Evolutionary conservation across 2,329 filamentous ascomycete genomes (phyloP).

Genomic region (Talaromyces sp.): DNA sequence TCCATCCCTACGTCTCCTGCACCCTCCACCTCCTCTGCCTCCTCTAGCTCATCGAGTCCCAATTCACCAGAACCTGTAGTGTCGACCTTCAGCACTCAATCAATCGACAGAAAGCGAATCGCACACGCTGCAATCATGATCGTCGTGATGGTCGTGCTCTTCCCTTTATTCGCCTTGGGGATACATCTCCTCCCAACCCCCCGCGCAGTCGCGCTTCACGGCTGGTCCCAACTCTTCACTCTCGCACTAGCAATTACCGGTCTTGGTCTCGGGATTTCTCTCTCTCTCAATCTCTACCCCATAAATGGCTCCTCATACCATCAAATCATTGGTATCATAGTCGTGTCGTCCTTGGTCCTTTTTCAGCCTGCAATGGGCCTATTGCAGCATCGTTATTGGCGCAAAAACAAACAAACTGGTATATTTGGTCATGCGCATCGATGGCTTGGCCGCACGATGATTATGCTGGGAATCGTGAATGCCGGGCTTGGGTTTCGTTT

Average conservation of each 20-base stretch:
- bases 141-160: constrained; percentile 41
- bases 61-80: background rate
- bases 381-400: constrained; percentile 51
- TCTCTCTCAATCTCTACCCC: constrained; percentile 41
- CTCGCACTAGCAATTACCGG: constrained; percentile 48
- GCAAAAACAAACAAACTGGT: constrained; percentile 44
- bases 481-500: constrained; percentile 54
- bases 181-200: constrained; percentile 37
- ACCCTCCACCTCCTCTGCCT: constrained; percentile 9
- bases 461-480: constrained; percentile 54
- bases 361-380: constrained; percentile 54
- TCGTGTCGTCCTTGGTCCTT: constrained; percentile 51
- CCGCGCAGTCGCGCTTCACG: constrained; percentile 44
- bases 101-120: constrained; percentile 20
- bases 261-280: constrained; percentile 50
- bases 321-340: constrained; percentile 53
- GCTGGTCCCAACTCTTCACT: constrained; percentile 47
- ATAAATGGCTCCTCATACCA: constrained; percentile 40
- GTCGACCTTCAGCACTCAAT: background rate
- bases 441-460: constrained; percentile 52
- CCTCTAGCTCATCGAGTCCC: background rate
- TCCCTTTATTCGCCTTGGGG: constrained; percentile 31
- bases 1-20: background rate
- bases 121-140: constrained; percentile 40
- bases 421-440: constrained; percentile 51